phyloP scores from a whole-genome alignment of 495 filamentous ascomycete species.

The Daldinia decipiens region DNA sequence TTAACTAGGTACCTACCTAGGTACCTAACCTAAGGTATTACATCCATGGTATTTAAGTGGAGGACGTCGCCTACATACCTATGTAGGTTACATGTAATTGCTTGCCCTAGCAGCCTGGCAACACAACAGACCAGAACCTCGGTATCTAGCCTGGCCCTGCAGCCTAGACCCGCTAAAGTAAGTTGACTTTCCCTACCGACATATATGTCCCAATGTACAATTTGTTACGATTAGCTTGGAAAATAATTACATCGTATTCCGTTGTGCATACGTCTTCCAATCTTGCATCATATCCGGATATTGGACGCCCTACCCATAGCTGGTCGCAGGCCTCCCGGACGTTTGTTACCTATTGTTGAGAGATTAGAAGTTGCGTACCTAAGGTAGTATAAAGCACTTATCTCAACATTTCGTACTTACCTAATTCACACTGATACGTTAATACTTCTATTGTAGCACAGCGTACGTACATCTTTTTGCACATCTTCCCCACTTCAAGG shows the following conservation, averaged over 20 bases:
- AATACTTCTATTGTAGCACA: background rate
- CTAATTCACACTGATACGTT: slow-evolving; percentile 1
- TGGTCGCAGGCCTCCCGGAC: background rate
- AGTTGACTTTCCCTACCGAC: slow-evolving; percentile 15
- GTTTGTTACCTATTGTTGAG: background rate
- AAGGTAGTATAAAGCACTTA: background rate
- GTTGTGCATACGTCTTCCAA: background rate
- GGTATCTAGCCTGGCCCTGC: slow-evolving; percentile 13
- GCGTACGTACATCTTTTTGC: background rate
- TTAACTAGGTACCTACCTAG: too few relatives aligned
- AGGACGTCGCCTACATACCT: background rate
- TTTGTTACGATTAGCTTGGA: background rate
- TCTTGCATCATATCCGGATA: background rate
- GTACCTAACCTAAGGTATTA: too few relatives aligned
- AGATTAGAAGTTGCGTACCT: background rate
- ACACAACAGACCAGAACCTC: slow-evolving; percentile 6
- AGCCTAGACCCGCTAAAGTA: slow-evolving; percentile 25
- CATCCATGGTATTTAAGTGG: background rate
- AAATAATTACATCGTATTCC: background rate
- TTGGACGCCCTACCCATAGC: background rate
- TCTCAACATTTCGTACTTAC: background rate
- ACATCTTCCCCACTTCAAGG: background rate
- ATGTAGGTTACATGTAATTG: too few relatives aligned
- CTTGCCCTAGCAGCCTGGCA: background rate
- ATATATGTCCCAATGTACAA: background rate